Conservation (phyloP, 2,329 filamentous ascomycete species). For the Pseudogymnoascus sp. region DNA sequence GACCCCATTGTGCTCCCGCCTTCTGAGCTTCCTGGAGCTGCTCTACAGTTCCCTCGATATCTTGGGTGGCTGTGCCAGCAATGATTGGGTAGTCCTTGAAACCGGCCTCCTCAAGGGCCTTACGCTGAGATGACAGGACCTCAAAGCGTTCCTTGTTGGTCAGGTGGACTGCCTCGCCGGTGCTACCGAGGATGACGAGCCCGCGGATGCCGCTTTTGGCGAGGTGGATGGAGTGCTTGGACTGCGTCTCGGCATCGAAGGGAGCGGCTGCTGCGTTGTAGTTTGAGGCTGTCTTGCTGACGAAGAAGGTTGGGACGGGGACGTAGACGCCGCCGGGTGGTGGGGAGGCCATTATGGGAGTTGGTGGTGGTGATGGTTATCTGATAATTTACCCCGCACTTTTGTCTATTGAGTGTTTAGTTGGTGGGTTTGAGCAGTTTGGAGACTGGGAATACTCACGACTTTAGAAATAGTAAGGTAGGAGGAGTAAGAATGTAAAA, state of each 20-base stretch:
- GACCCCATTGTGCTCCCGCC: conserved; percentile 54
- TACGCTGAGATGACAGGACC: conserved; percentile 46
- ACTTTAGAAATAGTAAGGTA: background rate
- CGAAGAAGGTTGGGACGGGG: conserved; percentile 57
- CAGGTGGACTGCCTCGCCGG: conserved; percentile 57
- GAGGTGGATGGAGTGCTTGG: conserved; percentile 51
- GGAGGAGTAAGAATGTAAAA: background rate
- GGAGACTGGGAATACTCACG: background rate
- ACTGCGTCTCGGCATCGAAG: conserved; percentile 52
- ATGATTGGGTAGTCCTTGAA: conserved; percentile 54
- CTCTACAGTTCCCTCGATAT: conserved; percentile 48
- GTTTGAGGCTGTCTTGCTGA: conserved; percentile 23
- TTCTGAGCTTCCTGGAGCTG: conserved; percentile 43
- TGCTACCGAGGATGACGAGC: conserved; percentile 55
- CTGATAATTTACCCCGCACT: conserved; percentile 5
- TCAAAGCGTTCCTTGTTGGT: conserved; percentile 48
- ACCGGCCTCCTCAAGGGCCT: conserved; percentile 46
- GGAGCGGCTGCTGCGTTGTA: conserved; percentile 23
- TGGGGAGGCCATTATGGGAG: conserved; percentile 19
- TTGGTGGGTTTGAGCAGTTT: background rate
- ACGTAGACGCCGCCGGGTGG: conserved; percentile 31
- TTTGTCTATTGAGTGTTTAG: background rate
- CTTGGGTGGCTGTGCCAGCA: conserved; percentile 50
- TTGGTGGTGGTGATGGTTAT: background rate
- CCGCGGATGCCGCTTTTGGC: conserved; percentile 52